Base-by-base conservation (phyloP, 2,329 filamentous ascomycete species). In the Sarocladium strictum region DNA sequence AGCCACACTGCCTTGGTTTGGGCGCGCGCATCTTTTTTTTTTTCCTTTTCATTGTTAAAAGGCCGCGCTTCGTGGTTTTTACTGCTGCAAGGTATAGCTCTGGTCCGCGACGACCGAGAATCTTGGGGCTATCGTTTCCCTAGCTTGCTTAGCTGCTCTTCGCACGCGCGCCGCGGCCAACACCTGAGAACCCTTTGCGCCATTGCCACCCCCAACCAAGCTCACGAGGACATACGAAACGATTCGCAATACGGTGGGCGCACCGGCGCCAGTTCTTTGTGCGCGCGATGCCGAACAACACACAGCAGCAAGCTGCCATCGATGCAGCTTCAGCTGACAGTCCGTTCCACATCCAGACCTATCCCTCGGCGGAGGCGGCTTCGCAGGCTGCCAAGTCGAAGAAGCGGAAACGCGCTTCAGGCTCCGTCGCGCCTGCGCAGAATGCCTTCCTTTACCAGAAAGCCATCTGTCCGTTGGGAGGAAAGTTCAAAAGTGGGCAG, bases 401-500 rank as follows among this genome's bases (percentile, higher is more conserved):
- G 66, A 78, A 79, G 56, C 67, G 71, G 27, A 77, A 76, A 59
- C 73, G 75, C 61, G 70, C 73, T 55, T 21, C 26, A 10, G 17
- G 29, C 27, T 9, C 47, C 17, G n/a, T 21, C 47, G 47, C 47
- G 47, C 47, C 9, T 6, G 23, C 27, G 4, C 26, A 7, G n/a
- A 33, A 35, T 19, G 10, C 27, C 6, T 51, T 3, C 17, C 47
- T 12, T 23, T n/a, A 51, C 17, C 47, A 51, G 24, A 35, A 32
- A n/a, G 47, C 47, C 15, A 51, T 51, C 14, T 32, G 27, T 17
- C 11, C 14, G 29, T 23, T 51, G 17, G 47, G 35, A 23, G 80
- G 80, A 63, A 76, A 73, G 60, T 82, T 83, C 68, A 80, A 76
- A 61, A 74, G 73, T 0, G 68, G 76, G 61, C 75, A 78, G 58